Evolutionary conservation across 2,329 filamentous ascomycete species (phyloP).

Genomic region (Epichloe glyceriae): DNA sequence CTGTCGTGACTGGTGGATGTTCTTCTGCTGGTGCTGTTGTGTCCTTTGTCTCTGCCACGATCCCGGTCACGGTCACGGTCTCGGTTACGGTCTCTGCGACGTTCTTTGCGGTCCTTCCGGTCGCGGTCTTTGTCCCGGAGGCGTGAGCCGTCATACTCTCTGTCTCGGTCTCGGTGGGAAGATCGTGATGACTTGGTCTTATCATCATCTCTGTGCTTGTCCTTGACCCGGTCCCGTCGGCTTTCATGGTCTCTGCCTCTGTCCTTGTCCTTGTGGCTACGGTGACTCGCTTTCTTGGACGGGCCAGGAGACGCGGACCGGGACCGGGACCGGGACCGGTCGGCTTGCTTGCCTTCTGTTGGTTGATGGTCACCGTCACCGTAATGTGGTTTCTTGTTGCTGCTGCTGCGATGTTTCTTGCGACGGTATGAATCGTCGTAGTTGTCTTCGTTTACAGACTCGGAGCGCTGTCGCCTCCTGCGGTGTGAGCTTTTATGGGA

Average conservation of each 20-base stretch:
- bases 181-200: constrained; percentile 26
- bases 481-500: constrained; percentile 33
- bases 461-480: constrained; percentile 43
- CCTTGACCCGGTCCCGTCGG: constrained; percentile 30
- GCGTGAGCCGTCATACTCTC: constrained; percentile 25
- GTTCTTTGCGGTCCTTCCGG: constrained; percentile 24
- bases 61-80: constrained; percentile 10
- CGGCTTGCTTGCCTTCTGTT: constrained; percentile 30
- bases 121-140: constrained; percentile 23
- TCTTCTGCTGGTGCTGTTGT: constrained; percentile 22
- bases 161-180: constrained; percentile 26
- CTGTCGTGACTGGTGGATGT: constrained; percentile 23
- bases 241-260: constrained; percentile 38
- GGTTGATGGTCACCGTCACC: constrained; percentile 32
- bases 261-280: constrained; percentile 46
- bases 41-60: constrained; percentile 13
- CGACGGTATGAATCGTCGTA: constrained; percentile 34
- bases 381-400: constrained; percentile 19
- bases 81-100: constrained; percentile 17
- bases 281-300: constrained; percentile 42
- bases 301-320: constrained; percentile 53
- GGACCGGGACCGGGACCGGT: constrained; percentile 51
- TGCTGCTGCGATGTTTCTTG: constrained; percentile 34
- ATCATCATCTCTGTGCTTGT: constrained; percentile 31
- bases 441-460: constrained; percentile 34